Base-by-base conservation (phyloP, 2,329 filamentous ascomycete species). In the Cladosporium cucumerinum region DNA sequence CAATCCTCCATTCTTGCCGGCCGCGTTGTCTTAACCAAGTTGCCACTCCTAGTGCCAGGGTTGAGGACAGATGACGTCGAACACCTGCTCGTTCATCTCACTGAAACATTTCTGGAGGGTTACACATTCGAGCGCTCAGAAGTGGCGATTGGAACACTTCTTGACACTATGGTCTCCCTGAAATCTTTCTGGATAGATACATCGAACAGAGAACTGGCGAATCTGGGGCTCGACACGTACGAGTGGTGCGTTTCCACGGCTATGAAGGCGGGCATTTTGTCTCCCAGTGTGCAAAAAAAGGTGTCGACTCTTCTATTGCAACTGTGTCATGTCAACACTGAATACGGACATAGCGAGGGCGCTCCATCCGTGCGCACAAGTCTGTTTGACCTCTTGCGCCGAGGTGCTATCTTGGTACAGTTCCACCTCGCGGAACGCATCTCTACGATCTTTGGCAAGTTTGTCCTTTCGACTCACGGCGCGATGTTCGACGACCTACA, bases 401-500 rank as follows among this genome's bases (percentile, higher is more conserved):
- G 84, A 16, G 87, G 89, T 0, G 82, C 86, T 61, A 86, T 94
- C 71, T 77, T 82, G 12, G 89, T 95, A 55, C 95, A 96, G 72
- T 93, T 90, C 72, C 86, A 85, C 66, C 85, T 97, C 61, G 89
- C 90, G 0, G 81, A 86, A 63, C 83, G 84, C 2, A 80, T 98
- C 21, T 86, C 92, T 0, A 81, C 82, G 6, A 82, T 99, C 28
- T 99, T 99, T 75, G 85, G 87, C 14, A 84, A 91, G 1, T 98
- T 91, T 72, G 84, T 93, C n/a, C 82, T 97, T 1, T 89, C 89
- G 69, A 83, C 89, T 54, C 95, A 99, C 71, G 91, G 96, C 65
- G 86, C 87, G 6, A 86, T 98, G 16, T 92, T 97, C 68, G 84
- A 92, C 39, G 92, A 98, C 73, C 85, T 99, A 14, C 80, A 96